Evolutionary conservation across 164 flowering plant species (phyloP), one percentile per base, ranked within the genome.

Genomic region (Vitis amurensis): DNA sequence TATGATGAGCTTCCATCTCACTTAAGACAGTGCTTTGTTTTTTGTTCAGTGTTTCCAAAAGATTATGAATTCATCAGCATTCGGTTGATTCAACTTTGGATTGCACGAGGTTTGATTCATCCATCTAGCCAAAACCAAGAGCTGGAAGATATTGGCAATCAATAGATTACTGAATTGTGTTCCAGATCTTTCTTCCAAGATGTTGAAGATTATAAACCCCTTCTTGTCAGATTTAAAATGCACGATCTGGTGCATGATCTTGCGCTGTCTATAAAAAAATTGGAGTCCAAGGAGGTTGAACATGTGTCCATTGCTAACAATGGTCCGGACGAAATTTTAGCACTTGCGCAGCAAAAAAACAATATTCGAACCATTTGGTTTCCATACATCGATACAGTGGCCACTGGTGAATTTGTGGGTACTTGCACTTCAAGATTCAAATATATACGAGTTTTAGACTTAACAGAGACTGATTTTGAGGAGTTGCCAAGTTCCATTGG

Each of bases 221-320:
- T 11, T 27, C 6, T 47, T 64, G 2, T 6, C 13, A 9, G 15
- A 9, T 74, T 67, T 65, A 73, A 69, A 12, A 78, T 81, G 79
- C 81, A 77, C 59, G 77, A 70, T 30, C 59, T 68, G 1, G 44
- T 73, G 48, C 75, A 68, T 59, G 72, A 77, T 61, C 71, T 80
- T 11, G 75, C 76, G 0, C 23, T 4, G 3, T 62, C 44, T 51
- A 31, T 64, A 14, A 9, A 14, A 2, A 23, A 31, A 31, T 0
- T 31, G 0, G 0, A 31, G 0, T 31, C 37, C 37, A 31, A 5
- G 0, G 3, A 31, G 37, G 37, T 31, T 31, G 0, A 31, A 2
- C 3, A 31, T 31, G 37, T 31, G 0, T 31, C 4, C 4, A 0
- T 3, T 31, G 0, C 19, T 19, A 1, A 1, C 19, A 1, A 31